phyloP scores from a whole-genome alignment of 2,329 filamentous ascomycete genomes.

The Colletotrichum sp. region DNA sequence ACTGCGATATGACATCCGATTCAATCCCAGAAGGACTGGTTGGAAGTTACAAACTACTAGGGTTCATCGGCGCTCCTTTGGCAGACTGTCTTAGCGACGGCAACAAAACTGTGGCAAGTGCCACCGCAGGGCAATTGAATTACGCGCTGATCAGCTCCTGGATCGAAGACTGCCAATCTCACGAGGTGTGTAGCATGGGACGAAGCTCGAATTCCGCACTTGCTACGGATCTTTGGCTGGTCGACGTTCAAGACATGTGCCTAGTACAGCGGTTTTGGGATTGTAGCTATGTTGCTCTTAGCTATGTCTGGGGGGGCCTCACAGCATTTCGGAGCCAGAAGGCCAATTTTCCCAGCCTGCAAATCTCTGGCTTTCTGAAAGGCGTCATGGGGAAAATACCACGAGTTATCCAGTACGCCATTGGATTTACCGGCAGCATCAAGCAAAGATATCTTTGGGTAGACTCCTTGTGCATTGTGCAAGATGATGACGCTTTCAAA shows the following conservation, averaged over 20 bases:
- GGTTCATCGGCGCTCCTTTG: neutral
- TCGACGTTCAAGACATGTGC: neutral
- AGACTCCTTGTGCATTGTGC: neutral
- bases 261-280: neutral
- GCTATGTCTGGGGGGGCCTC: neutral
- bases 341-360: neutral
- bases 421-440: neutral
- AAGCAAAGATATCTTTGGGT: neutral
- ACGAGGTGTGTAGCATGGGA: neutral
- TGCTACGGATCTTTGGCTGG: neutral
- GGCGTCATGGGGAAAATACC: neutral
- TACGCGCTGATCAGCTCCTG: neutral
- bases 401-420: neutral
- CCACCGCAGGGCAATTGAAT: neutral
- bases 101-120: accelerated
- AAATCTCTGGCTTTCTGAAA: neutral
- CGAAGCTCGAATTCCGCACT: no score
- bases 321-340: neutral
- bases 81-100: accelerated
- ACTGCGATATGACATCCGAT: neutral
- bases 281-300: neutral
- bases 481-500: neutral
- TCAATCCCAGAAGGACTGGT: neutral
- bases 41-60: neutral
- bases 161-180: neutral